A percentile compares a stretch with the other conserved stretches of the same genome.
Evolutionary conservation across 164 flowering plant species (phyloP).

Genomic region (Kalanchoe fedtschenkoi): DNA sequence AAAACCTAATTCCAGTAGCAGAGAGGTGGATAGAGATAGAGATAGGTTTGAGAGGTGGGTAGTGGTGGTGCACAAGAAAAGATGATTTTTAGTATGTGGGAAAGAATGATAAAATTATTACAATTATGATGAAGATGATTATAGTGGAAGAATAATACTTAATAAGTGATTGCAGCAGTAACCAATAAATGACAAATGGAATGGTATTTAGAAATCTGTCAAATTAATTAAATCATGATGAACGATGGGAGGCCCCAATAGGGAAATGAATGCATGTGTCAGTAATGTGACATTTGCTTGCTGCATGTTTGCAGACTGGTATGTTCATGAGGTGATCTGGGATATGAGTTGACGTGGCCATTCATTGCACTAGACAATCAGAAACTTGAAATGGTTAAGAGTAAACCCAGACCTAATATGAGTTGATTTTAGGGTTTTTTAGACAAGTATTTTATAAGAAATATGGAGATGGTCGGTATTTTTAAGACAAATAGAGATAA

Average conservation of each 20-base stretch:
- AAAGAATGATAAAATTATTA: not conserved
- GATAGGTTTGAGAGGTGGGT: conserved; percentile 3
- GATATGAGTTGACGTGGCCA: not conserved
- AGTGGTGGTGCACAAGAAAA: not conserved
- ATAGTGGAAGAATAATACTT: not conserved
- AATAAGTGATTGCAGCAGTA: not conserved
- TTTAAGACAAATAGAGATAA: no score
- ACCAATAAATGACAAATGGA: no score
- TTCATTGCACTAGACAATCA: no score
- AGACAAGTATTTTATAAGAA: no score
- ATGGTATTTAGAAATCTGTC: no score
- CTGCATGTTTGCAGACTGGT: not conserved
- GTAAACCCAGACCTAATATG: no score
- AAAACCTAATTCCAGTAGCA: not conserved
- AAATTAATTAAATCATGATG: not conserved
- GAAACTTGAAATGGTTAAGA: no score
- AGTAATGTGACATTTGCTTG: conserved; percentile 1
- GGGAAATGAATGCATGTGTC: conserved; percentile 2
- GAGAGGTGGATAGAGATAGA: not conserved
- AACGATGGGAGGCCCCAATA: not conserved
- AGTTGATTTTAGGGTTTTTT: no score
- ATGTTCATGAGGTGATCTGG: not conserved
- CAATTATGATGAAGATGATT: not conserved
- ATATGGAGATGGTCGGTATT: no score
- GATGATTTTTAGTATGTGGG: not conserved